Conservation (phyloP, 106 monocot genomes). For the Dactylorhiza incarnata region DNA sequence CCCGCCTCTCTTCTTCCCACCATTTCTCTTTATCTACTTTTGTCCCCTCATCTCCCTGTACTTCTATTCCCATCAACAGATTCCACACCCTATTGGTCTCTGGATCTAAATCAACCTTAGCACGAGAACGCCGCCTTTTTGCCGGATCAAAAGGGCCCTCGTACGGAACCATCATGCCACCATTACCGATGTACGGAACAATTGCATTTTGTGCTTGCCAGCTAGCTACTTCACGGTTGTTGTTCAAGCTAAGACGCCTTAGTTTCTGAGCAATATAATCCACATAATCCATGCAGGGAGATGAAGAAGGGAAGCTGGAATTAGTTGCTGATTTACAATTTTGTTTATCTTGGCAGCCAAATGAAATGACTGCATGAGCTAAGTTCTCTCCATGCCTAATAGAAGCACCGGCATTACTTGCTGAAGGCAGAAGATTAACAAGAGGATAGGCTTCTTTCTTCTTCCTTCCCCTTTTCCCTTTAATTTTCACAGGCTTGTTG, state of each 20-base stretch:
- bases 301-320: neutral
- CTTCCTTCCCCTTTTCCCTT: constrained; percentile 5
- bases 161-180: constrained; percentile 34
- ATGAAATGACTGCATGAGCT: neutral
- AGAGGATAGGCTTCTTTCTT: constrained; percentile 17
- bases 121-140: constrained; percentile 41
- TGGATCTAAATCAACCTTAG: constrained; percentile 67
- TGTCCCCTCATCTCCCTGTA: constrained; percentile 15
- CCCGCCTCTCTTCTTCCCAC: constrained; percentile 76
- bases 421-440: neutral
- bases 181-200: constrained; percentile 32
- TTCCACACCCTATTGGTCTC: constrained; percentile 78
- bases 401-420: neutral
- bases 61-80: constrained; percentile 71
- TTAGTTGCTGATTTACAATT: constrained; percentile 5
- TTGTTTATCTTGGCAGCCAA: constrained; percentile 6
- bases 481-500: constrained; percentile 12
- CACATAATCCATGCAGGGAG: constrained; percentile 13
- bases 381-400: neutral
- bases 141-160: constrained; percentile 10
- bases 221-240: neutral
- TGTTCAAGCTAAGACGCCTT: constrained; percentile 36
- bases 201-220: constrained; percentile 35
- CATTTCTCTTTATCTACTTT: constrained; percentile 58
- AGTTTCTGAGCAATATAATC: constrained; percentile 43